Evolutionary conservation across 2,329 filamentous ascomycete species (phyloP).

Genomic region (Fusarium bulbicola): DNA sequence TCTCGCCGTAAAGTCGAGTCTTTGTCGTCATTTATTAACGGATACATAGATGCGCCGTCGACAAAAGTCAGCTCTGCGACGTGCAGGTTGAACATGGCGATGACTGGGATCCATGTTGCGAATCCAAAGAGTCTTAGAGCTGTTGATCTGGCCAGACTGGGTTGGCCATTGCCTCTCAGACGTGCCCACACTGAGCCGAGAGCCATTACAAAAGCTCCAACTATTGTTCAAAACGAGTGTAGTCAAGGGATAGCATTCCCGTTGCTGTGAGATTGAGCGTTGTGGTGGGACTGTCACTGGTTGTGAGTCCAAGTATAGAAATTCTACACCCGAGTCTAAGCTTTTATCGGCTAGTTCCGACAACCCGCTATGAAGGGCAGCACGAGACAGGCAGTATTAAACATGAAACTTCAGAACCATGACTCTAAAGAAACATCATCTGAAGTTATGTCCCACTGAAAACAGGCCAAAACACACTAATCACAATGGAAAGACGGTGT

Average conservation of each 20-base stretch:
- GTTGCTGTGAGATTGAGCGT: not conserved
- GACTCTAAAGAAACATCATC: not conserved
- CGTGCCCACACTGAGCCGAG: constrained; percentile 50
- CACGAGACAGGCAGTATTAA: not conserved
- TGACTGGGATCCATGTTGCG: constrained; percentile 69
- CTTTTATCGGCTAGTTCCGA: constrained; percentile 38
- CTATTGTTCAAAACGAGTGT: constrained; percentile 1
- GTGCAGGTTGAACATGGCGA: constrained; percentile 69
- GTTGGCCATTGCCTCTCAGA: constrained; percentile 35
- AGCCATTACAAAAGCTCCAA: constrained; percentile 45
- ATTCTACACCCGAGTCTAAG: constrained; percentile 21
- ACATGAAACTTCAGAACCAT: not conserved
- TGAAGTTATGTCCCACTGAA: not conserved
- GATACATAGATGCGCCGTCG: constrained; percentile 77
- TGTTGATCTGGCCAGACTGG: constrained; percentile 46
- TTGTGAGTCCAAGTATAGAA: constrained; percentile 21
- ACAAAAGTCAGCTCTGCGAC: constrained; percentile 68
- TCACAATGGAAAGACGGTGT: not conserved
- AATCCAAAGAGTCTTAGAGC: constrained; percentile 60
- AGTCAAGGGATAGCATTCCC: constrained; percentile 2
- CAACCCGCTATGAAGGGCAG: not conserved
- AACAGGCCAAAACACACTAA: not conserved
- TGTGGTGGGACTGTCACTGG: not conserved
- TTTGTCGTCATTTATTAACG: constrained; percentile 75
- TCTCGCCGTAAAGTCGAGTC: constrained; percentile 64